Evolutionary conservation across 2,329 filamentous ascomycete genomes (phyloP).

Genomic region (Penicillium carneum): DNA sequence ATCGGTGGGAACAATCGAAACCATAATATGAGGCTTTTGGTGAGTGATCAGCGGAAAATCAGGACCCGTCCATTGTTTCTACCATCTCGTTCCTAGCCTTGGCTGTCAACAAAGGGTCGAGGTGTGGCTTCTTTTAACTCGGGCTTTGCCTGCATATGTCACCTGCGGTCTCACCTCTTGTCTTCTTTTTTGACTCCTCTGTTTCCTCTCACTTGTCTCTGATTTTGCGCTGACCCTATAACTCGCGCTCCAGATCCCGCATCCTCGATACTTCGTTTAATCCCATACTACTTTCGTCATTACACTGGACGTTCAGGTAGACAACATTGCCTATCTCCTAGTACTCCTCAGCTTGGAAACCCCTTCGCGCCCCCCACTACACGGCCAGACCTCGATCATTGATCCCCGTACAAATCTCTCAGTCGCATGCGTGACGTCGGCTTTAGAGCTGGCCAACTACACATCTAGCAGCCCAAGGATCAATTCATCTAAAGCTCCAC

Average conservation of each 20-base stretch:
- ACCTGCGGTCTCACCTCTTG: slow-evolving; percentile 31
- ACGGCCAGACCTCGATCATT: slow-evolving; percentile 13
- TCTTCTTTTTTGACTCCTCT: slow-evolving; percentile 25
- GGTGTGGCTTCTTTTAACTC: slow-evolving; percentile 25
- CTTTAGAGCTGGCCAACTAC: background rate
- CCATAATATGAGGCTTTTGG: slow-evolving; percentile 31
- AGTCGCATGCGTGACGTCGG: slow-evolving; percentile 12
- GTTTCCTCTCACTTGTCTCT: slow-evolving; percentile 17
- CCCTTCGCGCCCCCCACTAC: slow-evolving; percentile 1
- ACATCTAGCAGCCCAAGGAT: background rate
- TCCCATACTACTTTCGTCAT: slow-evolving; percentile 8
- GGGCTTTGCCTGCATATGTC: slow-evolving; percentile 32
- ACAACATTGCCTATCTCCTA: background rate
- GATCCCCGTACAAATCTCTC: slow-evolving; percentile 10
- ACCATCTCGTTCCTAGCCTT: slow-evolving; percentile 24
- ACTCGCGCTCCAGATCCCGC: slow-evolving; percentile 23
- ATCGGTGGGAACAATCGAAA: slow-evolving; percentile 6
- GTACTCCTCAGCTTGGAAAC: background rate
- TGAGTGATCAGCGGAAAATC: slow-evolving; percentile 23
- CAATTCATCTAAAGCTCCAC: background rate
- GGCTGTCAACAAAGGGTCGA: slow-evolving; percentile 26
- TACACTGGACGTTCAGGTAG: background rate
- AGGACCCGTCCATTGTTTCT: slow-evolving; percentile 25
- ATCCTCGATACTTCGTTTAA: slow-evolving; percentile 14
- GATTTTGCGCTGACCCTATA: slow-evolving; percentile 24